Conservation (phyloP, 176 grass and related monocot genomes). For the Carex pumila region DNA sequence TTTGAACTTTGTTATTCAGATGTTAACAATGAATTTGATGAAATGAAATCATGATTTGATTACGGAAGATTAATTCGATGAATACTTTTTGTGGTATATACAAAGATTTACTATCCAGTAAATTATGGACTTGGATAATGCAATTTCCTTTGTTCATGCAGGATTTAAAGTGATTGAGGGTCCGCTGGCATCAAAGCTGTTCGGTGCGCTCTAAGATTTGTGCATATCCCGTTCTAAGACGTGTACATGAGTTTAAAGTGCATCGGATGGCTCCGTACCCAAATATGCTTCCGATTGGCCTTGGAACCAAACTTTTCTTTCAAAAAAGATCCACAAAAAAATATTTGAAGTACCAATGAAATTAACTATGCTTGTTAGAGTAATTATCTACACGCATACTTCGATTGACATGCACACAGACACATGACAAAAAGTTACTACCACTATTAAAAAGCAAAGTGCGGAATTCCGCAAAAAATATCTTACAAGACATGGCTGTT, state of each 20-base stretch:
- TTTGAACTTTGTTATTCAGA: not conserved
- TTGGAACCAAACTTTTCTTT: no score
- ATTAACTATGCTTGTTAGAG: not conserved
- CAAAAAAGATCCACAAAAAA: not conserved
- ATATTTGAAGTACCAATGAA: not conserved
- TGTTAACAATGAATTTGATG: not conserved
- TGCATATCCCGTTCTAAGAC: no score
- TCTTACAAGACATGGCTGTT: conserved; percentile 57
- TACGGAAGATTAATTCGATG: not conserved
- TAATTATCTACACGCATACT: not conserved
- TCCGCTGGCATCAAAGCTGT: no score
- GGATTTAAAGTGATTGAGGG: no score
- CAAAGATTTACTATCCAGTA: not conserved
- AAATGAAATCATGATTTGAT: conserved; percentile 3
- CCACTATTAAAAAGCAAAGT: conserved; percentile 36
- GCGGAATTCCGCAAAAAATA: conserved; percentile 52
- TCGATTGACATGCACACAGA: not conserved
- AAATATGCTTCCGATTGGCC: no score
- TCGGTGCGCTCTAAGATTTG: no score
- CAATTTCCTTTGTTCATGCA: not conserved
- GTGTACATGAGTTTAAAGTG: no score
- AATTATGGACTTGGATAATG: not conserved
- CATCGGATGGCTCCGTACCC: no score
- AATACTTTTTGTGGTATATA: not conserved
- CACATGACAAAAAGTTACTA: conserved; percentile 6